These are phyloP conservation scores for Boletellus sp. DNA, from an alignment of 1,284 basidiomycete species.

Conservation along the genomic window DNA sequence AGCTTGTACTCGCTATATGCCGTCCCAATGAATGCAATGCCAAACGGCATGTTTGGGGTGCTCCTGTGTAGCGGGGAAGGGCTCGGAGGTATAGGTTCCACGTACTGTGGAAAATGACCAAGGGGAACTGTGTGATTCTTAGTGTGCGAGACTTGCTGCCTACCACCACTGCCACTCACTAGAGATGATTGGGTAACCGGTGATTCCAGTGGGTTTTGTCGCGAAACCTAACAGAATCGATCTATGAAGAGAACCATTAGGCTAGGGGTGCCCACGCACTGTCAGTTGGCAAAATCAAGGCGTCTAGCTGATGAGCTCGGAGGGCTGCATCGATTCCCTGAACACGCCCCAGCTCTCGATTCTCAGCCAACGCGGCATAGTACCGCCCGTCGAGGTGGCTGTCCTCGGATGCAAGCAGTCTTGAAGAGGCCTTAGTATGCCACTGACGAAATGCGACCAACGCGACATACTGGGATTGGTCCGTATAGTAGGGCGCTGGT, in stretches of 20 bases:
- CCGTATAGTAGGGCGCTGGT: conserved; percentile 37
- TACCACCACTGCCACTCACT: conserved; percentile 12
- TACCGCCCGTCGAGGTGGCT: conserved; percentile 38
- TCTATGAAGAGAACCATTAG: not conserved
- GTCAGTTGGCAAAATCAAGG: conserved; percentile 42
- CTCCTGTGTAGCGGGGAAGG: conserved; percentile 25
- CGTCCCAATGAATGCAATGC: conserved; percentile 49
- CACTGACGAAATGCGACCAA: conserved; percentile 5
- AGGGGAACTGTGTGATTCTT: conserved; percentile 38
- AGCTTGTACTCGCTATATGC: conserved; percentile 50
- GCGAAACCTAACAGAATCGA: conserved; percentile 15
- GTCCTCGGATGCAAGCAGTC: conserved; percentile 38
- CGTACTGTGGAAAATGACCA: conserved; percentile 39
- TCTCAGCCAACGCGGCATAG: conserved; percentile 35
- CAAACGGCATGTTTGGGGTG: conserved; percentile 48
- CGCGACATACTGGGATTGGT: conserved; percentile 40
- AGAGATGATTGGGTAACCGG: conserved; percentile 33
- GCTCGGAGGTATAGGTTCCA: conserved; percentile 22
- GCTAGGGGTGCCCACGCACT: conserved; percentile 18
- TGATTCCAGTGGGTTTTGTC: conserved; percentile 23
- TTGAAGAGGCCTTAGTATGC: conserved; percentile 14
- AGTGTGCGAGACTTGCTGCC: conserved; percentile 3
- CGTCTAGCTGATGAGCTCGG: conserved; percentile 41
- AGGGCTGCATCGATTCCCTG: conserved; percentile 47
- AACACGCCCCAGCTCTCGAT: conserved; percentile 38